Evolutionary conservation across 768 basidiomycete species (phyloP).

Genomic region (Termitomyces sp.): DNA sequence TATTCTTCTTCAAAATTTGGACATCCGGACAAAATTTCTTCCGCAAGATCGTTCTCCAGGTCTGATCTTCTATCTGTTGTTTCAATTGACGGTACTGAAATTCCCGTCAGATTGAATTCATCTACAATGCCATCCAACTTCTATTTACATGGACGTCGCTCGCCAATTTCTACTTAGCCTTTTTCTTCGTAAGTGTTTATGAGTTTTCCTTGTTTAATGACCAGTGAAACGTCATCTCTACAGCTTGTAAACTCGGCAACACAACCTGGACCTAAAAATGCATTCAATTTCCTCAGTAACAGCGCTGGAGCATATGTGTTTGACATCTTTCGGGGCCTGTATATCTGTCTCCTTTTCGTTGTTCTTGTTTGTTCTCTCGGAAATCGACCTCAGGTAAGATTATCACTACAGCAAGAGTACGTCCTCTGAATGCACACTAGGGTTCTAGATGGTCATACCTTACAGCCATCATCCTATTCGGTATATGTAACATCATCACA

Average conservation of each 20-base stretch:
- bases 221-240: conserved; percentile 3
- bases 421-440: conserved; percentile 20
- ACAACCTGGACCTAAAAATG: conserved; percentile 43
- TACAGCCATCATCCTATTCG: conserved; percentile 72
- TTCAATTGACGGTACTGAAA: not conserved
- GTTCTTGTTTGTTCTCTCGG: conserved; percentile 84
- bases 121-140: conserved; percentile 87
- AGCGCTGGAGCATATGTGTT: conserved; percentile 72
- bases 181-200: conserved; percentile 73
- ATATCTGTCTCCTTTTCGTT: conserved; percentile 81
- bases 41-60: conserved; percentile 70
- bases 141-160: conserved; percentile 93
- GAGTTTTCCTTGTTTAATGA: conserved; percentile 3
- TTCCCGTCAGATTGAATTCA: conserved; percentile 65
- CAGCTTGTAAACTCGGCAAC: conserved; percentile 83
- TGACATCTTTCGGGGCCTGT: conserved; percentile 75
- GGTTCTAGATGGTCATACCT: conserved; percentile 87
- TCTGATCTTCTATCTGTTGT: conserved; percentile 20
- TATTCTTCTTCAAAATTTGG: conserved; percentile 87
- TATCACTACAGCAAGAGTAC: not conserved
- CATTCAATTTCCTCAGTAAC: conserved; percentile 76
- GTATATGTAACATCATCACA: conserved; percentile 71
- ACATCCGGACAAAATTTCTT: conserved; percentile 86
- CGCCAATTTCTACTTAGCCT: conserved; percentile 91
- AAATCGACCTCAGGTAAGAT: conserved; percentile 67